Evolutionary conservation across 2,329 filamentous ascomycete genomes (phyloP).

Genomic region (Stachybotrys chartarum): DNA sequence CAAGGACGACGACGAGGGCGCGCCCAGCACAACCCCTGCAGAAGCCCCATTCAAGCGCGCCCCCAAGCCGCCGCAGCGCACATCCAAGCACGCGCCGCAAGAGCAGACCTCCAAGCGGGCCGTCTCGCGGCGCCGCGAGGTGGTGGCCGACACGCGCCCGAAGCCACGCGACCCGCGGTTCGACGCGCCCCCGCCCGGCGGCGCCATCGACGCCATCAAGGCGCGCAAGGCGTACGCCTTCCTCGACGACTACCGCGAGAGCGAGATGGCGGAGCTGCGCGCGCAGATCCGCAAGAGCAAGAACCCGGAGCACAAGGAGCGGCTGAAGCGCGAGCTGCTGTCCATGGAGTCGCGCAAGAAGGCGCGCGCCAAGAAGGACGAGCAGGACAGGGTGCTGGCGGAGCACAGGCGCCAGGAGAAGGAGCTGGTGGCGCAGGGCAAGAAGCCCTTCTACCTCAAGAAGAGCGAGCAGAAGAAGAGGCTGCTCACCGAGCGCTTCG

Average conservation of each 20-base stretch:
- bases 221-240: conserved; percentile 75
- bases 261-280: conserved; percentile 73
- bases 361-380: conserved; percentile 61
- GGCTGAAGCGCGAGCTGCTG: conserved; percentile 64
- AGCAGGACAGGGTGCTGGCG: conserved; percentile 60
- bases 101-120: conserved; percentile 76
- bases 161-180: conserved; percentile 84
- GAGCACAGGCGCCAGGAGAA: conserved; percentile 79
- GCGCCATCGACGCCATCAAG: conserved; percentile 46
- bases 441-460: conserved; percentile 91
- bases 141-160: conserved; percentile 49
- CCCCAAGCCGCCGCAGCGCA: conserved; percentile 25
- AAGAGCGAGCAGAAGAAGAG: conserved; percentile 85
- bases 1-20: conserved; percentile 11
- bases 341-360: conserved; percentile 75
- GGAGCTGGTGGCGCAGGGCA: conserved; percentile 77
- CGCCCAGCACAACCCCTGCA: conserved; percentile 18
- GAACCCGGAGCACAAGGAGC: conserved; percentile 57
- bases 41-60: conserved; percentile 17
- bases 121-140: conserved; percentile 72
- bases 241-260: conserved; percentile 74
- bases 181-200: conserved; percentile 48
- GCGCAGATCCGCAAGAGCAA: conserved; percentile 59
- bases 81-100: conserved; percentile 83
- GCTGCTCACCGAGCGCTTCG: conserved; percentile 70